Conservation (phyloP, 306 rosid species). For the Lathyrus tuberosus region DNA sequence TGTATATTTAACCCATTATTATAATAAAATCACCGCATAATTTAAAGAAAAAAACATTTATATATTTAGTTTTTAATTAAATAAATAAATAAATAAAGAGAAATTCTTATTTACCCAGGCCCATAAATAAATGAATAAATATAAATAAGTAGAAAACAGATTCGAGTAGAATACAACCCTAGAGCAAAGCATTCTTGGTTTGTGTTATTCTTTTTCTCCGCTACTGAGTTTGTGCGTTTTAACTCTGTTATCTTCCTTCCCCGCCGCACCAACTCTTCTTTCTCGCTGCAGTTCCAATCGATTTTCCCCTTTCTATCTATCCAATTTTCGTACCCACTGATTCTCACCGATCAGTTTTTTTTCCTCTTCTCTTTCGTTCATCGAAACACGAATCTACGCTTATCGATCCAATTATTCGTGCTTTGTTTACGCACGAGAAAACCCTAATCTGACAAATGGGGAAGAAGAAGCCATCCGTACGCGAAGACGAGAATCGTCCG, state of each 20-base stretch:
- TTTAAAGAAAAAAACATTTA: too few species aligned
- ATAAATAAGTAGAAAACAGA: too few species aligned
- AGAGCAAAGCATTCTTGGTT: neutral
- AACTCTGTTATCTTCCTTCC: neutral
- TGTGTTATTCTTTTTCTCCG: neutral
- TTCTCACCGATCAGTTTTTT: neutral
- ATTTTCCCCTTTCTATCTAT: neutral
- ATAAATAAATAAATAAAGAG: too few species aligned
- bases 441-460: slow-evolving; percentile 60
- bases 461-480: slow-evolving; percentile 68
- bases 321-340: neutral
- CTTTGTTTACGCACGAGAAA: slow-evolving; percentile 13
- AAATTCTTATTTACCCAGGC: too few species aligned
- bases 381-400: slow-evolving; percentile 2
- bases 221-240: neutral
- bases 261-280: neutral
- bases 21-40: too few species aligned
- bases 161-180: neutral
- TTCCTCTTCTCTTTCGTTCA: neutral
- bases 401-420: slow-evolving; percentile 26
- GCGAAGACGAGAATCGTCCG: slow-evolving; percentile 64
- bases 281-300: neutral
- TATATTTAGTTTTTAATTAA: too few species aligned
- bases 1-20: too few species aligned
- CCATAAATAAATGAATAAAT: too few species aligned